Conservation (phyloP, 768 basidiomycete genomes). For the Suillus ampliporus region DNA sequence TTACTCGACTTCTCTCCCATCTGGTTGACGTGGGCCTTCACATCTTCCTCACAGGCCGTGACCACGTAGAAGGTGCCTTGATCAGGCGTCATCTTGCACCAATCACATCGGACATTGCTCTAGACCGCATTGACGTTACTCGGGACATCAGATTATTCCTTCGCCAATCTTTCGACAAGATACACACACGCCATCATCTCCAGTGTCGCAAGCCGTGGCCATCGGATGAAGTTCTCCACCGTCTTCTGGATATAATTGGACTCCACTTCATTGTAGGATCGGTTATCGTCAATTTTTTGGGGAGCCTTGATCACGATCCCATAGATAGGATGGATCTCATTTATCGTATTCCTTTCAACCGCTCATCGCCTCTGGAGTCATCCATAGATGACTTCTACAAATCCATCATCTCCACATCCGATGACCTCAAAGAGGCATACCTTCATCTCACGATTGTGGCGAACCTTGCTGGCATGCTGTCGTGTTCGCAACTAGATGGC, state of each 20-base stretch:
- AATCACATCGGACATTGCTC: not conserved
- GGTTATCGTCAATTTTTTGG: not conserved
- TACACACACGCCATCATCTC: not conserved
- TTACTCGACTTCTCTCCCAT: constrained; percentile 5
- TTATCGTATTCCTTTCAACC: too few species aligned
- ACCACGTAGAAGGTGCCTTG: not conserved
- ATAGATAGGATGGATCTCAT: constrained; percentile 1
- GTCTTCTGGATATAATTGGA: not conserved
- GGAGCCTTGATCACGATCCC: not conserved
- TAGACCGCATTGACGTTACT: too few species aligned
- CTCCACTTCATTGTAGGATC: not conserved
- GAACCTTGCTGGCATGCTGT: not conserved
- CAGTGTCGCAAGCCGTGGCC: constrained; percentile 3
- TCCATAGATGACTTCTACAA: not conserved
- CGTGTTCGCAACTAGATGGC: not conserved
- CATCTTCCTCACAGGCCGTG: not conserved
- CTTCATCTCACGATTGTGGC: not conserved
- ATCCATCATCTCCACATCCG: not conserved
- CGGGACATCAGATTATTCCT: not conserved
- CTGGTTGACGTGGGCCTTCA: not conserved
- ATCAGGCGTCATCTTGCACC: not conserved
- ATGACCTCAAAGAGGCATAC: not conserved
- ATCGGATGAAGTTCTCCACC: not conserved
- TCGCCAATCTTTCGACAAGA: not conserved
- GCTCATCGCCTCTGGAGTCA: not conserved